Percentiles rank a stretch among this genome's conserved stretches.
phyloP scores from a whole-genome alignment of 108 stramenopile genomes.

The Poteriospumella lacustris region DNA sequence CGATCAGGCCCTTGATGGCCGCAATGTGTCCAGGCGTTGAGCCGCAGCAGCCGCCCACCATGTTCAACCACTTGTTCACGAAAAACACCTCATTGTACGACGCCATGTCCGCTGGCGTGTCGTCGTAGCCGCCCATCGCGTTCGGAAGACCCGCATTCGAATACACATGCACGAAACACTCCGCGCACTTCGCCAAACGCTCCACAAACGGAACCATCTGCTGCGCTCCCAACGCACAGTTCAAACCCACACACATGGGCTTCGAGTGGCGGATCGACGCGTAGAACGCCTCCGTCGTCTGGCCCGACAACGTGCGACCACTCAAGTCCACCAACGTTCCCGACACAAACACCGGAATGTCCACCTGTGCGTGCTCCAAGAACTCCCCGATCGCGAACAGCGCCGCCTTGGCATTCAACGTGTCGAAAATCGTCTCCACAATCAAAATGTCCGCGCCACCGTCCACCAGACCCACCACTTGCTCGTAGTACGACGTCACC shows the following conservation, averaged over 20 bases:
- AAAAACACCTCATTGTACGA: conserved; percentile 80
- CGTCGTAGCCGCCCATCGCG: conserved; percentile 98
- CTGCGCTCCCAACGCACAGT: conserved; percentile 92
- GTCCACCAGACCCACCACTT: conserved; percentile 85
- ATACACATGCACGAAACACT: conserved; percentile 95
- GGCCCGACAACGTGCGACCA: conserved; percentile 93
- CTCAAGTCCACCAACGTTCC: conserved; percentile 96
- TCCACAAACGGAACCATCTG: conserved; percentile 94
- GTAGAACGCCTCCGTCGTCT: conserved; percentile 96
- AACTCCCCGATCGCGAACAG: conserved; percentile 84
- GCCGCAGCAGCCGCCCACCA: conserved; percentile 98
- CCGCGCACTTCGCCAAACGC: conserved; percentile 75
- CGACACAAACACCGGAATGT: conserved; percentile 92
- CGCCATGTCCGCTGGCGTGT: conserved; percentile 90
- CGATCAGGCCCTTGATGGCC: conserved; percentile 57
- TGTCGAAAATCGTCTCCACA: conserved; percentile 98
- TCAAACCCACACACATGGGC: conserved; percentile 97
- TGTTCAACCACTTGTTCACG: conserved; percentile 86
- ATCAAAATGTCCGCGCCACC: conserved; percentile 92
- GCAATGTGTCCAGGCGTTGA: conserved; percentile 93
- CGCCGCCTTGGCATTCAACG: conserved; percentile 95
- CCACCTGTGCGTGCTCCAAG: conserved; percentile 76
- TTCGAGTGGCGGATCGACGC: conserved; percentile 89
- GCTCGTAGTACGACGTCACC: conserved; percentile 89
- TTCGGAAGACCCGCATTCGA: conserved; percentile 97